Conservation (phyloP, 345 rosid genomes). For the Populus pruinosa region DNA sequence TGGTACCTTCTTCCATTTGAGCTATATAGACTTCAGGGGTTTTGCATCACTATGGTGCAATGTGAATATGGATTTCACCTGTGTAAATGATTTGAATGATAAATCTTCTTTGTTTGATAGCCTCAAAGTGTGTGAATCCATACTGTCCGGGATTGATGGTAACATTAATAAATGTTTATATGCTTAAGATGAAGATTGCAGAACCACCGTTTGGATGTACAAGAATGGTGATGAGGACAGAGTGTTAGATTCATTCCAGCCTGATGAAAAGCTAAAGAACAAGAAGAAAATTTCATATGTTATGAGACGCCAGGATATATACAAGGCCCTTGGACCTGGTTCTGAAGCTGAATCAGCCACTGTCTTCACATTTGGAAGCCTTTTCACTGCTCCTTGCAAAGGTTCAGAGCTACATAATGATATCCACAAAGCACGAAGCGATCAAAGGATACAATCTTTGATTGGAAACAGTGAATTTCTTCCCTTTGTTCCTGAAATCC, state of each 20-base stretch:
- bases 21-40: constrained; percentile 70
- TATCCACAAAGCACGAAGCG: constrained; percentile 39
- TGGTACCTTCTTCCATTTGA: constrained; percentile 58
- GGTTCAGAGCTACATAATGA: constrained; percentile 72
- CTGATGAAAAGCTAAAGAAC: constrained; percentile 74
- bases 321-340: constrained; percentile 67
- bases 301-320: constrained; percentile 66
- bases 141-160: constrained; percentile 62
- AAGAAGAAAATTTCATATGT: constrained; percentile 60
- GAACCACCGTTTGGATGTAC: constrained; percentile 81
- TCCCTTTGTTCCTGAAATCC: constrained; percentile 74
- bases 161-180: constrained; percentile 59
- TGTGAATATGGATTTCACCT: constrained; percentile 43
- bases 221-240: constrained; percentile 52
- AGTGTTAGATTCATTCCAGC: constrained; percentile 64
- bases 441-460: constrained; percentile 50
- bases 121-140: constrained; percentile 61
- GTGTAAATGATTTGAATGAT: constrained; percentile 33
- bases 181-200: constrained; percentile 75
- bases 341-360: constrained; percentile 56
- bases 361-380: constrained; percentile 81
- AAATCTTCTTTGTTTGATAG: constrained; percentile 39
- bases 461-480: constrained; percentile 57
- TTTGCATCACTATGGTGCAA: constrained; percentile 70
- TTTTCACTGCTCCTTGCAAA: constrained; percentile 77